Base-by-base conservation (phyloP, 2,329 filamentous ascomycete genomes). In the Exophiala aquamarina region DNA sequence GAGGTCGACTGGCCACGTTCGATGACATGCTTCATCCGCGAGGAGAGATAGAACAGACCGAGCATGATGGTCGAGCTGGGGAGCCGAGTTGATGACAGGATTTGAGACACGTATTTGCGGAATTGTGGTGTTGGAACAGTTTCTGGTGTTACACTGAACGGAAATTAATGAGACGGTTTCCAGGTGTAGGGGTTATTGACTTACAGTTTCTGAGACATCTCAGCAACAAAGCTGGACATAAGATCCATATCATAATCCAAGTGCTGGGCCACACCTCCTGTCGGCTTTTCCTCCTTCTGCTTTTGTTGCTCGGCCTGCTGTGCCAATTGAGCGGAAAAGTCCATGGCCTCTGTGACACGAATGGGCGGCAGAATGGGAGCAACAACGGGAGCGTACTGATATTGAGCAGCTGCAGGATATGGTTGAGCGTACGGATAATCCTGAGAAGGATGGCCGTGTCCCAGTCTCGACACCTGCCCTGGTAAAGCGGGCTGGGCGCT, bases 241-340 rank as follows among this genome's bases (percentile, higher is more conserved):
- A 87, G 77, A 66, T 95, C 89, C 82, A 95, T 92, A 70, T 95
- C 90, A 68, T 96, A 96, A 75, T 95, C 91, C 70, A 96, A 82
- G 72, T 94, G 87, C 63, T 89, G 89, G 61, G 91, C 93, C 31
- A 96, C 91, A 61, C 91, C 91, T 66, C 91, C 90, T 45, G 80
- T 80, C n/a, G 80, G 71, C 66, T 83, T 84, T 59, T 84, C 81
- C 59, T 84, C 81, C 66, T 83, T 84, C 19, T 62, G 66, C 34
- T 61, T 62, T 40, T 66, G 60, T 47, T 69, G 65, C 19, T 55
- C 59, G 42, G 64, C 66, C 26, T 63, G 59, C 45, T 66, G 63
- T 11, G 42, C 36, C 34, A 50, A 56, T 32, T 55, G 53, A 20
- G 36, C 20, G 19, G 48, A 19, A 31, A 52, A 54, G 8, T 52